Evolutionary conservation across 192 early-diverging fungal genomes (phyloP).

Genomic region (Tieghemiomyces parasiticus): DNA sequence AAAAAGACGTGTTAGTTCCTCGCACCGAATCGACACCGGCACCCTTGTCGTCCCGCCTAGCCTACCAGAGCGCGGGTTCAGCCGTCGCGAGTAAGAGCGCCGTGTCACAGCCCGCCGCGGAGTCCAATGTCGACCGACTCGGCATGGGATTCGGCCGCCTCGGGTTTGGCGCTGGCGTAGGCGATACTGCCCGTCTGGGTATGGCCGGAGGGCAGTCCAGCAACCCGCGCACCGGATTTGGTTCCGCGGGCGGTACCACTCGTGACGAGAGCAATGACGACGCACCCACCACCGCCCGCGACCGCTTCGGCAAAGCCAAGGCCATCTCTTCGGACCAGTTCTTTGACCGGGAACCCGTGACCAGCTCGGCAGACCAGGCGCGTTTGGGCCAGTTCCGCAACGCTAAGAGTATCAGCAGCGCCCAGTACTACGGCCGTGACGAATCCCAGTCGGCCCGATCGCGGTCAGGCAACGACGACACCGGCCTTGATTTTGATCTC

Average conservation of each 20-base stretch:
- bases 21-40: constrained; percentile 14
- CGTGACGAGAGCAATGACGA: not conserved
- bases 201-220: not conserved
- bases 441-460: constrained; percentile 20
- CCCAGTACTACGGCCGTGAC: constrained; percentile 70
- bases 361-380: constrained; percentile 12
- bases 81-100: constrained; percentile 15
- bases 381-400: constrained; percentile 51
- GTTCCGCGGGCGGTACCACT: not conserved
- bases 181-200: too few species aligned
- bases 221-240: not conserved
- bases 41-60: constrained; percentile 26
- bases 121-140: constrained; percentile 39
- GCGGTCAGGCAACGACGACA: not conserved
- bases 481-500: constrained; percentile 17
- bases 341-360: constrained; percentile 60
- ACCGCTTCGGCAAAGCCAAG: constrained; percentile 70
- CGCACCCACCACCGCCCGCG: constrained; percentile 36
- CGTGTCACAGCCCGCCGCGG: constrained; percentile 7
- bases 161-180: constrained; percentile 34
- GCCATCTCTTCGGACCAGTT: constrained; percentile 87
- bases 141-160: constrained; percentile 52
- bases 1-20: too few species aligned
- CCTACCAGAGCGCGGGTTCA: constrained; percentile 25
- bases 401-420: constrained; percentile 65